Conservation (phyloP, 106 monocot genomes). For the Acorus calamus region DNA sequence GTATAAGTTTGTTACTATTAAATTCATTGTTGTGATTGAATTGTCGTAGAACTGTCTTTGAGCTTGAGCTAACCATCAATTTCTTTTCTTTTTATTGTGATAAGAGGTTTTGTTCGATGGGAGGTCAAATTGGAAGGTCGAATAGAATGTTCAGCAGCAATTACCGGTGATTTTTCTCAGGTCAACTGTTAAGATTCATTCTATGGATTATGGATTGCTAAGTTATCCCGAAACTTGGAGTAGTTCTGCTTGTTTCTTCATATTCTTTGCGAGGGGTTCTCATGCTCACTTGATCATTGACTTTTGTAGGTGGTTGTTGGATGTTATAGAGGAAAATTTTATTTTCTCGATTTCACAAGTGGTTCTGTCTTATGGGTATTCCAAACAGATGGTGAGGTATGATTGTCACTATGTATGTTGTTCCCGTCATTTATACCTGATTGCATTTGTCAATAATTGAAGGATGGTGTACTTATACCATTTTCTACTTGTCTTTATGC, state of each 20-base stretch:
- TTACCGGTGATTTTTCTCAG: constrained; percentile 74
- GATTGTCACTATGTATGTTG: neutral
- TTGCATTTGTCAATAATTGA: too few species aligned
- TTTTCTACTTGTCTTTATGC: too few species aligned
- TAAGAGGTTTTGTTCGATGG: constrained; percentile 67
- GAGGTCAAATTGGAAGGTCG: constrained; percentile 70
- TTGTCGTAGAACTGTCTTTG: neutral
- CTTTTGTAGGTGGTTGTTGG: constrained; percentile 79
- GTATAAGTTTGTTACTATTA: too few species aligned
- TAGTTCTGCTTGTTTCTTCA: neutral
- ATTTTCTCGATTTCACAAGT: constrained; percentile 61
- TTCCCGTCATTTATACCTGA: too few species aligned
- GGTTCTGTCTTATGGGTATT: constrained; percentile 62
- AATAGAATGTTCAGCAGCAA: constrained; percentile 84
- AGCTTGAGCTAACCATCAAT: neutral
- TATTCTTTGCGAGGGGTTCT: neutral
- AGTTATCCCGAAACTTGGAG: too few species aligned
- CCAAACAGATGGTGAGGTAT: constrained; percentile 88
- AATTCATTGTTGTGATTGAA: too few species aligned
- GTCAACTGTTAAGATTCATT: constrained; percentile 8
- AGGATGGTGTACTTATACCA: too few species aligned
- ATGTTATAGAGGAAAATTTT: constrained; percentile 86
- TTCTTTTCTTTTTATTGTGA: constrained; percentile 24
- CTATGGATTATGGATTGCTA: too few species aligned
- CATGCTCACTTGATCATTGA: neutral